phyloP scores from a whole-genome alignment of 352 stramenopile genomes.

The Globisporangium cylindrosporum region DNA sequence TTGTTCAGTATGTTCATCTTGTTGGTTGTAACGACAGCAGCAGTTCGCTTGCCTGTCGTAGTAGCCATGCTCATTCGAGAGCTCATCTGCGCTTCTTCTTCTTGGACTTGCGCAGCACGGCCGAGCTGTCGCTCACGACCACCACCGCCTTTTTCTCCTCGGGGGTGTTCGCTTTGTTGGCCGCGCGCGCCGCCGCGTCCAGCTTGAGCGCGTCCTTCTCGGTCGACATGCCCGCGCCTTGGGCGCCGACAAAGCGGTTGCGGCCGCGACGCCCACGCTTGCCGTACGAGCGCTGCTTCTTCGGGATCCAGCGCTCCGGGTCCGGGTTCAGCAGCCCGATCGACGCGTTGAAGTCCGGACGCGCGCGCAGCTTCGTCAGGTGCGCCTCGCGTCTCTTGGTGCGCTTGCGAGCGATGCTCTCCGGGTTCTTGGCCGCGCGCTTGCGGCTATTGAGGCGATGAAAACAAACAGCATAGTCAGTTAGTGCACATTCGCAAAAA shows the following conservation, averaged over 20 bases:
- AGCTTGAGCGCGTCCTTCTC: slow-evolving; percentile 82
- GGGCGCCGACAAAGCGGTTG: slow-evolving; percentile 82
- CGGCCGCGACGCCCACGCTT: slow-evolving; percentile 72
- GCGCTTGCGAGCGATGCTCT: slow-evolving; percentile 70
- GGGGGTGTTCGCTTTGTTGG: slow-evolving; percentile 50
- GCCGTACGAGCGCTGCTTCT: slow-evolving; percentile 78
- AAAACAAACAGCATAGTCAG: slow-evolving; percentile 2
- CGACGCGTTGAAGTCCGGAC: slow-evolving; percentile 70
- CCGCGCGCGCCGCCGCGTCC: slow-evolving; percentile 72
- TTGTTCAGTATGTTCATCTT: slow-evolving; percentile 7
- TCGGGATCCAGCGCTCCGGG: slow-evolving; percentile 83
- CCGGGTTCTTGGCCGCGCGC: slow-evolving; percentile 66
- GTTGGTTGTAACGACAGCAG: background rate
- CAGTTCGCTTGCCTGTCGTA: background rate
- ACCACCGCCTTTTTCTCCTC: slow-evolving; percentile 57
- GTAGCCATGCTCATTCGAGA: background rate
- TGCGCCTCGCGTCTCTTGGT: slow-evolving; percentile 63
- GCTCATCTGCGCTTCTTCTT: slow-evolving; percentile 86
- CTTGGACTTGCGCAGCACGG: slow-evolving; percentile 77
- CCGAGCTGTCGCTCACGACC: slow-evolving; percentile 51
- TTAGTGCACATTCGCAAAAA: slow-evolving; percentile 1
- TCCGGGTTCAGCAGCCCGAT: slow-evolving; percentile 78
- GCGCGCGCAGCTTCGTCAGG: slow-evolving; percentile 54
- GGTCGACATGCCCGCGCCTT: slow-evolving; percentile 74
- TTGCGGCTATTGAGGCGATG: slow-evolving; percentile 40